Conservation (phyloP, 179 eudicot genomes). For the Camellia oleifera region DNA sequence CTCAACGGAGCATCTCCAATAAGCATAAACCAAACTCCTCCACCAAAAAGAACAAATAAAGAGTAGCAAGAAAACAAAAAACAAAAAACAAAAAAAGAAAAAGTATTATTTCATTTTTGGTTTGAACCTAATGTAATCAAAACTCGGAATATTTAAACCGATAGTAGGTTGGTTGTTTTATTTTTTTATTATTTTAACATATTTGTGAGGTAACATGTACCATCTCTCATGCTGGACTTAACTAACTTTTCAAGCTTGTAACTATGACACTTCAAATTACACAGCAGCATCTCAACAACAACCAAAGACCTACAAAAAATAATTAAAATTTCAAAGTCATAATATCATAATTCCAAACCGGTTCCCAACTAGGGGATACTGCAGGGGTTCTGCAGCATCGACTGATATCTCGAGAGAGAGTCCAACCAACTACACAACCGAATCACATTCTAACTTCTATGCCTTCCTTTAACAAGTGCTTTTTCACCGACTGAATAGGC, state of each 20-base stretch:
- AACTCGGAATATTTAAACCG: not conserved
- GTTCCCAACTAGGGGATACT: not conserved
- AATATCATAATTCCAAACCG: not conserved
- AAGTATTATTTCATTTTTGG: not conserved
- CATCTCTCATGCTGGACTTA: not conserved
- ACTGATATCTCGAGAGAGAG: not conserved
- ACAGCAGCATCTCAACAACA: not conserved
- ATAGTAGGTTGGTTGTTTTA: not conserved
- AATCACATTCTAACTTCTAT: conserved; percentile 68
- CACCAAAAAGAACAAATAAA: not conserved
- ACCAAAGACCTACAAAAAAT: not conserved
- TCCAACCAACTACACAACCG: too few relatives aligned
- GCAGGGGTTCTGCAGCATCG: not conserved
- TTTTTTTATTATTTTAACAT: not conserved
- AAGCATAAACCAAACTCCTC: not conserved
- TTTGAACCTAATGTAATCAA: not conserved
- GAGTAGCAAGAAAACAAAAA: not conserved
- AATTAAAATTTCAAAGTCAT: not conserved
- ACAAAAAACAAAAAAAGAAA: not conserved
- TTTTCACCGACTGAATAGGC: conserved; percentile 73
- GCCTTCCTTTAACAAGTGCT: conserved; percentile 62
- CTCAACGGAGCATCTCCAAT: too few relatives aligned
- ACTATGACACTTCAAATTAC: not conserved
- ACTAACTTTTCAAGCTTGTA: not conserved
- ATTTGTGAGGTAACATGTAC: not conserved